Evolutionary conservation across 257 asterid species (phyloP), one percentile per base, ranked within the genome.

Genomic region (Verbena officinalis): DNA sequence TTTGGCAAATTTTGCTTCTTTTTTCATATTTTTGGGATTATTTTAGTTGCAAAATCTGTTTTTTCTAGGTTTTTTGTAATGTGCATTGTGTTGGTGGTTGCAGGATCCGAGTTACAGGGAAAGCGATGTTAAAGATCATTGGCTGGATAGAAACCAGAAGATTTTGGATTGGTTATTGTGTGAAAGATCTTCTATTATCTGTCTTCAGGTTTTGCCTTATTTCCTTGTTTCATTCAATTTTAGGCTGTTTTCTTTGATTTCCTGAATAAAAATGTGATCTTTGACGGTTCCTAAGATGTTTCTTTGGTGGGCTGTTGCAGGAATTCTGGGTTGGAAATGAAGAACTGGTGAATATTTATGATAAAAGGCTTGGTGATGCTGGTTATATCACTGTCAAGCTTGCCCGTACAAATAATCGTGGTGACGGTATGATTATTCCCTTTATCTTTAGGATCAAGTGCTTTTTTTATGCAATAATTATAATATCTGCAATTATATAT

Each of bases 301-400:
- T 21, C 55, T 10, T 54, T 48, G 39, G 22, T 73, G 56, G 36
- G 55, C 7, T 51, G 21, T 23, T 68, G 64, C 68, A 93, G 96
- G 99, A 94, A 77, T 84, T 94, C 65, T 94, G 99, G 99, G 95
- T 94, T 84, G 97, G 96, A 34, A 94, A 94, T 78, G 96, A 86
- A 70, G 99, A 94, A 68, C 78, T 94, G 63, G 97, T 94, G 58
- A 79, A 68, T 70, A 80, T 94, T 38, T 94, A 94, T 55, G 89
- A 90, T 67, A 86, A 83, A 81, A 90, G 97, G 81, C 99, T 90
- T 44, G 95, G 86, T 33, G 96, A 88, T 80, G 99, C 99, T 49
- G 97, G 99, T 39, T 94, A 94, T 73, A 66, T 75, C 69, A 80
- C 56, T 76, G 84, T 86, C 77, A 94, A 90, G 83, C 95, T 94